Base-by-base conservation (phyloP, 2,329 filamentous ascomycete species). In the Penicillium freii region DNA sequence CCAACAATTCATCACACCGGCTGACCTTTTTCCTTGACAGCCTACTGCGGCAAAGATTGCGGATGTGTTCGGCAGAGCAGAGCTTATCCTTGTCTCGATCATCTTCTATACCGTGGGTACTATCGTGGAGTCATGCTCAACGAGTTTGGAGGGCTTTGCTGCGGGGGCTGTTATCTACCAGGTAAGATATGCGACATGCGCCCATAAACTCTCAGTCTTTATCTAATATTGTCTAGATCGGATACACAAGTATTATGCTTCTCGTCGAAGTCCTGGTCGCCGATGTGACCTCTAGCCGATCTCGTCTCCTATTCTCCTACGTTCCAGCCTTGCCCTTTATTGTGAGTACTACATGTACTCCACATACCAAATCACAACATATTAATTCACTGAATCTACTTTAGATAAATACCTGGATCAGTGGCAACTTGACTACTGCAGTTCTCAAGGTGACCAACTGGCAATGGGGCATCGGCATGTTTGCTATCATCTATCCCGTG, bases 381-480 rank as follows among this genome's bases (percentile, higher is more conserved):
- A 36, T 34, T 54, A 42, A 42, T 1, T 3, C 11, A 23, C 4
- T 19, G 36, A 4, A 44, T 38, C 34, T n/a, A 36, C 9, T 15
- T 11, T 27, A 54, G 51, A 76, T 85, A 69, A 87, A 87, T 65
- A 84, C 84, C 0, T 88, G 85, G 85, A 78, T 87, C 15, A 83
- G 82, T 59, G 85, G 85, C 21, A 80, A 83, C 59, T 73, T 88
- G 49, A 80, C 82, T 0, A 67, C 71, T 0, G 77, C 81, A 0
- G 82, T 87, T 0, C 66, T 87, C 21, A 63, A 56, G 0, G 68
- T 66, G 2, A 82, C 82, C 0, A 80, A 75, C 1, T 88, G 85
- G 85, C 73, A 79, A 57, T 87, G 84, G 84, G 85, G 85, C 15
- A 78, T 85, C 25, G 85, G 84, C 61, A 87, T 87, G 84, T 87